Base-by-base conservation (phyloP, 1,284 basidiomycete genomes). In the Stygiomarasmius scandens region DNA sequence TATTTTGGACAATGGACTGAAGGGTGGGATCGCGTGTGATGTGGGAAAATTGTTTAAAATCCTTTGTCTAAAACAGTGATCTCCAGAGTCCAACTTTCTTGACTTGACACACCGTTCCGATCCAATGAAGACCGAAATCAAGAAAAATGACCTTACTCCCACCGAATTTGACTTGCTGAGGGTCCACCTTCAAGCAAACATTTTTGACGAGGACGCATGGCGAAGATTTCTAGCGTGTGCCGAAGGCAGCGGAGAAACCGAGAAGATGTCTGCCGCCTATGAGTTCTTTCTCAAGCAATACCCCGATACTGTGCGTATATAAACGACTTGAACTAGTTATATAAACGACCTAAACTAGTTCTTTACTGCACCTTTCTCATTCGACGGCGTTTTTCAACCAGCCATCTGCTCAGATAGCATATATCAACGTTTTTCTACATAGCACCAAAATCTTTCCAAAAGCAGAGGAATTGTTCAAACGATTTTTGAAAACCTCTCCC, bases 401-500 rank as follows among this genome's bases (percentile, higher is more conserved):
- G 90, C 81, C 87, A 12, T 81, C 85, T 11, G 87, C 85, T 0
- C 90, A 93, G 73, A 89, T 92, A 61, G 86, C 89, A 24, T 95
- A 95, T 69, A 83, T 95, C 67, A 86, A 85, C 57, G 88, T 94
- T 66, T 92, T 90, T 64, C 73, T 93, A 67, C 79, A 81, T 49
- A 70, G 73, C 61, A 82, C 80, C 24, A 75, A 79, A 19, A 79
- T 83, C 22, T 90, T 90, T 70, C 81, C 82, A 61, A 85, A 86
- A 66, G 90, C 87, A 29, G 89, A 93, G 74, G 79, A 82, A 16
- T 74, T 94, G 20, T 96, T 96, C 78, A 88, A 87, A 65, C 82
- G 86, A 51, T 96, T 92, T 71, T 74, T 96, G 61, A 87, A 86
- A 68, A 82, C 83, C 1, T 93, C 93, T 0, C 89, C 91, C 5